Evolutionary conservation across 1,284 basidiomycete genomes (phyloP).

Genomic region (Sutorius eximius): DNA sequence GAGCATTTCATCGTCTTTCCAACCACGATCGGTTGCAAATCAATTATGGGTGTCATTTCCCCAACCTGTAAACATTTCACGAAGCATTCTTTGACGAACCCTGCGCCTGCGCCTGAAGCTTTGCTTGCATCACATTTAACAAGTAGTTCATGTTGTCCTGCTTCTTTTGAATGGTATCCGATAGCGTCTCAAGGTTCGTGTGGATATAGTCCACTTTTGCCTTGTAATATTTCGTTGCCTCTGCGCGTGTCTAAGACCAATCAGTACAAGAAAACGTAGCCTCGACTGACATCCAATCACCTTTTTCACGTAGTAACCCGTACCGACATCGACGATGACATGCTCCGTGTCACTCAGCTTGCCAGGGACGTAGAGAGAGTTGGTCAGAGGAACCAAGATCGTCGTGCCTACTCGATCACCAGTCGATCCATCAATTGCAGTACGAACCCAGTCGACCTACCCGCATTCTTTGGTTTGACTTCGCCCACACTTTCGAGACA

Average conservation of each 20-base stretch:
- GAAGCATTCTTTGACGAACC: conserved; percentile 28
- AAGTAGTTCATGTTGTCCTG: conserved; percentile 83
- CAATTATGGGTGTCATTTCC: background rate
- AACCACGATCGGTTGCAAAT: background rate
- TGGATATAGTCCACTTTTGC: conserved; percentile 77
- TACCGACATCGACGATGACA: conserved; percentile 94
- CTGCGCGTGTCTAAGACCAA: conserved; percentile 64
- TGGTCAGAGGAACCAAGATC: conserved; percentile 89
- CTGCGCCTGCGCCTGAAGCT: conserved; percentile 57
- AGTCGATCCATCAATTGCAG: background rate
- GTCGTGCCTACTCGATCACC: conserved; percentile 63
- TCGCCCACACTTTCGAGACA: conserved; percentile 85
- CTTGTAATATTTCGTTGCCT: conserved; percentile 77
- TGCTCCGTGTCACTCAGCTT: conserved; percentile 81
- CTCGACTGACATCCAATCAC: conserved; percentile 43
- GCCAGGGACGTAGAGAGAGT: conserved; percentile 94
- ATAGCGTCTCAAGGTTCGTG: conserved; percentile 77
- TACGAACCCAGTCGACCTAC: conserved; percentile 42
- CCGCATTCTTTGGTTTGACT: conserved; percentile 72
- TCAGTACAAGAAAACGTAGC: background rate
- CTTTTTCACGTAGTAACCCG: conserved; percentile 96
- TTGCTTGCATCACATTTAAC: conserved; percentile 73
- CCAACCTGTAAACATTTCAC: conserved; percentile 7
- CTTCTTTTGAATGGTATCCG: conserved; percentile 86
- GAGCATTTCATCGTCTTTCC: background rate